A percentile compares a stretch with the other conserved stretches of the same genome.
phyloP scores from a whole-genome alignment of 2,329 filamentous ascomycete genomes.

The Alternaria sp. region DNA sequence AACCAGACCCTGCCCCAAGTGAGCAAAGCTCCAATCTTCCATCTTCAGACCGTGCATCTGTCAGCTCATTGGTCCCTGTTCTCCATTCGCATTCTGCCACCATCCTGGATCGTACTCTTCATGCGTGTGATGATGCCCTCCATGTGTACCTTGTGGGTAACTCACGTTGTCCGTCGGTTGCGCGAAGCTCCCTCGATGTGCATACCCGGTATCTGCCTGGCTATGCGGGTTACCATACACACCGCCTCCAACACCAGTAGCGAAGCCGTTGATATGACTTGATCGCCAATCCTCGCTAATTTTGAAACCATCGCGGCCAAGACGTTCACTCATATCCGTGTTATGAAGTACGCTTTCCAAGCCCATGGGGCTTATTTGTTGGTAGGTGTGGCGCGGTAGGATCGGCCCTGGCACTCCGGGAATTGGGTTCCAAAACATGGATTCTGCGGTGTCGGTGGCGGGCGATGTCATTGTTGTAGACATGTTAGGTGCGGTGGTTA shows the following conservation, averaged over 20 bases:
- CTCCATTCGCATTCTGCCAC: conserved; percentile 19
- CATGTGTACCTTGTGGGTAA: conserved; percentile 6
- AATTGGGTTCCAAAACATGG: conserved; percentile 52
- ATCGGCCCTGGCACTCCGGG: conserved; percentile 53
- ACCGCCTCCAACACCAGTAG: conserved; percentile 7
- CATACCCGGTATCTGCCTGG: conserved; percentile 10
- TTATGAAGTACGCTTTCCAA: conserved; percentile 44
- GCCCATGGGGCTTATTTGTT: conserved; percentile 47
- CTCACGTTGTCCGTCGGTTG: conserved; percentile 5
- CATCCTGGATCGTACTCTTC: conserved; percentile 17
- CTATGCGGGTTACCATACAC: conserved; percentile 14
- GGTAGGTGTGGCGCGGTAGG: conserved; percentile 37
- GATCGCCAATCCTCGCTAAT: conserved; percentile 39
- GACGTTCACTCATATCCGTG: conserved; percentile 43
- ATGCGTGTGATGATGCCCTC: conserved; percentile 14
- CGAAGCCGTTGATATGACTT: conserved; percentile 29
- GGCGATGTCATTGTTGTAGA: conserved; percentile 26
- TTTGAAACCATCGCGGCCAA: conserved; percentile 49
- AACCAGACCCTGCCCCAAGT: background rate
- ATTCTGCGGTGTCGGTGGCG: conserved; percentile 27
- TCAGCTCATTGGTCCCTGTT: conserved; percentile 20
- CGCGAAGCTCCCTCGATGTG: conserved; percentile 11
- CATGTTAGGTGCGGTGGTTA: conserved; percentile 23
- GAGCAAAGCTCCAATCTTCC: background rate
- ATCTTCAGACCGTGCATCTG: background rate